Evolutionary conservation across 1,284 basidiomycete genomes (phyloP).

Genomic region (Heliocybe sulcata): DNA sequence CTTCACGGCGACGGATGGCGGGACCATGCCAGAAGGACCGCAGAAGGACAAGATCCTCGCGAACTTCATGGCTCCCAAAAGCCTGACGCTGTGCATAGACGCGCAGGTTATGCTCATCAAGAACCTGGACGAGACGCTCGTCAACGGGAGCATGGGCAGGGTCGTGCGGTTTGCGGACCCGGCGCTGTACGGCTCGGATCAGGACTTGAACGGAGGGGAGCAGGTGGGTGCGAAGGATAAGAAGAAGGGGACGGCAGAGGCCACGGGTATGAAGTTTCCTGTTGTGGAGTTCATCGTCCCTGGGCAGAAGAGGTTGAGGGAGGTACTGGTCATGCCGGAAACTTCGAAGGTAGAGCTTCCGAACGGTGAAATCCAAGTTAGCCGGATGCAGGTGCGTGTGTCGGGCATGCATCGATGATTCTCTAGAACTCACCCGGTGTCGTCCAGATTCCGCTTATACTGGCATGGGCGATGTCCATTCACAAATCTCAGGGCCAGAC

Average conservation of each 20-base stretch:
- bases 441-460: conserved; percentile 66
- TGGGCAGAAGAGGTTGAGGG: conserved; percentile 27
- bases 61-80: conserved; percentile 27
- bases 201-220: conserved; percentile 21
- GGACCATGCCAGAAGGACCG: conserved; percentile 35
- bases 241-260: not conserved
- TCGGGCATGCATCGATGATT: conserved; percentile 7
- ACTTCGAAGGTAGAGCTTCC: conserved; percentile 82
- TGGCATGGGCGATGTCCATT: conserved; percentile 91
- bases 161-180: conserved; percentile 52
- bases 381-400: conserved; percentile 56
- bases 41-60: conserved; percentile 29
- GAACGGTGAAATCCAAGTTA: conserved; percentile 74
- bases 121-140: conserved; percentile 64
- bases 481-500: conserved; percentile 94
- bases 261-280: conserved; percentile 15
- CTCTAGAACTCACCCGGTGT: conserved; percentile 9
- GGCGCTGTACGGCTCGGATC: conserved; percentile 9
- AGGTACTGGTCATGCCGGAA: conserved; percentile 52
- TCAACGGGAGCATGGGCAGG: conserved; percentile 80
- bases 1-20: conserved; percentile 35
- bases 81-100: conserved; percentile 34
- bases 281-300: conserved; percentile 27
- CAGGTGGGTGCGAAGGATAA: conserved; percentile 13
- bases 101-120: conserved; percentile 57